Conservation (phyloP, 1,284 basidiomycete species). For the Coriolopsis trogii region DNA sequence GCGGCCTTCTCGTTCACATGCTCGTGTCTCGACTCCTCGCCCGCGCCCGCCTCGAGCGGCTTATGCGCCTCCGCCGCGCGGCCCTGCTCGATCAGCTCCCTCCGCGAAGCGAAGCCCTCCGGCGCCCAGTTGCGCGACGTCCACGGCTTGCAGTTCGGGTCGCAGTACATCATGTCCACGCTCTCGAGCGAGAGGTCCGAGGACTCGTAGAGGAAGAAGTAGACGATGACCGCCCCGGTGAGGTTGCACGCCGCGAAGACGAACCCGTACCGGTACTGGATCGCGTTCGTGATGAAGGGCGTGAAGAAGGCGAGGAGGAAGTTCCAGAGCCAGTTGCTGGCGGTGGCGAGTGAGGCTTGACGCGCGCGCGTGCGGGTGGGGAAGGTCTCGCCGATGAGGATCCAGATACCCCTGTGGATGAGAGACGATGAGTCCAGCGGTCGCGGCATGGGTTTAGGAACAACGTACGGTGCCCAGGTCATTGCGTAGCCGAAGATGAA, state of each 20-base stretch:
- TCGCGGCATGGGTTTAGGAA: too few species aligned
- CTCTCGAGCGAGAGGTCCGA: constrained; percentile 70
- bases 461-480: constrained; percentile 66
- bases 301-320: constrained; percentile 81
- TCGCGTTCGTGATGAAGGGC: constrained; percentile 61
- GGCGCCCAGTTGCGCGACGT: constrained; percentile 61
- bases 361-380: constrained; percentile 75
- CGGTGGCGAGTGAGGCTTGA: constrained; percentile 74
- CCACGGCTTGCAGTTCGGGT: constrained; percentile 70
- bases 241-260: constrained; percentile 58
- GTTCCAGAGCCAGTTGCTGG: constrained; percentile 74
- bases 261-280: constrained; percentile 72
- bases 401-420: constrained; percentile 64
- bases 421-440: too few species aligned
- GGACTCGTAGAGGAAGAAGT: constrained; percentile 80
- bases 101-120: constrained; percentile 46
- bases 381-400: constrained; percentile 79
- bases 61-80: constrained; percentile 37
- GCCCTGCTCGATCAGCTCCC: constrained; percentile 43
- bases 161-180: constrained; percentile 79
- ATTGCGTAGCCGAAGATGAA: constrained; percentile 81
- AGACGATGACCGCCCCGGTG: constrained; percentile 66
- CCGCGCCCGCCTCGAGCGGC: constrained; percentile 28
- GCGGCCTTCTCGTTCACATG: background rate
- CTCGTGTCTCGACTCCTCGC: constrained; percentile 19